A percentile compares a stretch with the other conserved stretches of the same genome.
Evolutionary conservation across 2,329 filamentous ascomycete genomes (phyloP).

Genomic region (Calonectria leucothoes): DNA sequence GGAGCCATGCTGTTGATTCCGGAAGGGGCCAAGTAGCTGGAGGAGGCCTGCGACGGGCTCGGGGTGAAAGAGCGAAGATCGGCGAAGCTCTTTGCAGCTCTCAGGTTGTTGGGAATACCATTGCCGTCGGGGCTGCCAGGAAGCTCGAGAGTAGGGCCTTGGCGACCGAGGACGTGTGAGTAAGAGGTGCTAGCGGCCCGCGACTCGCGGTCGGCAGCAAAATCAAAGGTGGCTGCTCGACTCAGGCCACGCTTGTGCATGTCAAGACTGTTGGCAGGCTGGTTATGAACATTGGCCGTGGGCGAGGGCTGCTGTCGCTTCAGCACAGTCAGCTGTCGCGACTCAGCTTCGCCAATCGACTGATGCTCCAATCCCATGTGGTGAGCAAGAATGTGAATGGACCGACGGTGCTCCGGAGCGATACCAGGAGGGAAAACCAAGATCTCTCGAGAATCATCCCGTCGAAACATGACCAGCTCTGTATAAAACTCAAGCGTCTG

Average conservation of each 20-base stretch:
- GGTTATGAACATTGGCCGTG: constrained; percentile 66
- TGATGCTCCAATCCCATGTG: constrained; percentile 93
- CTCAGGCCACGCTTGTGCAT: constrained; percentile 87
- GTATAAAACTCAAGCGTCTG: constrained; percentile 90
- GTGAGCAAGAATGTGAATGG: constrained; percentile 93
- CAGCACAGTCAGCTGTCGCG: constrained; percentile 91
- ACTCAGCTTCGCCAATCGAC: constrained; percentile 88
- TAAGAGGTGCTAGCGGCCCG: constrained; percentile 75
- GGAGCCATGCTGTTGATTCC: constrained; percentile 67
- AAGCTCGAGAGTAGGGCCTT: constrained; percentile 86
- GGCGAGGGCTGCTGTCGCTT: constrained; percentile 69
- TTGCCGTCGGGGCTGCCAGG: constrained; percentile 79
- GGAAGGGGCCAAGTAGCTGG: constrained; percentile 74
- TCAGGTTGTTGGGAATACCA: constrained; percentile 80
- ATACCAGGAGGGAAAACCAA: constrained; percentile 86
- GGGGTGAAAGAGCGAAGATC: constrained; percentile 95
- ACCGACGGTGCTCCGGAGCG: constrained; percentile 85
- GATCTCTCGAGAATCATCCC: constrained; percentile 80
- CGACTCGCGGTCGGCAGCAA: constrained; percentile 83
- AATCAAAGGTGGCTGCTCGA: constrained; percentile 97
- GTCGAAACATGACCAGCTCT: constrained; percentile 89
- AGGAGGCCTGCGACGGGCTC: constrained; percentile 86
- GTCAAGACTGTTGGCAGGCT: constrained; percentile 75
- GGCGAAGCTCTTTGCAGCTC: constrained; percentile 95
- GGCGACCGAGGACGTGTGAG: constrained; percentile 77